phyloP scores from a whole-genome alignment of 2,329 filamentous ascomycete genomes.

The Cryphonectria parasitica region DNA sequence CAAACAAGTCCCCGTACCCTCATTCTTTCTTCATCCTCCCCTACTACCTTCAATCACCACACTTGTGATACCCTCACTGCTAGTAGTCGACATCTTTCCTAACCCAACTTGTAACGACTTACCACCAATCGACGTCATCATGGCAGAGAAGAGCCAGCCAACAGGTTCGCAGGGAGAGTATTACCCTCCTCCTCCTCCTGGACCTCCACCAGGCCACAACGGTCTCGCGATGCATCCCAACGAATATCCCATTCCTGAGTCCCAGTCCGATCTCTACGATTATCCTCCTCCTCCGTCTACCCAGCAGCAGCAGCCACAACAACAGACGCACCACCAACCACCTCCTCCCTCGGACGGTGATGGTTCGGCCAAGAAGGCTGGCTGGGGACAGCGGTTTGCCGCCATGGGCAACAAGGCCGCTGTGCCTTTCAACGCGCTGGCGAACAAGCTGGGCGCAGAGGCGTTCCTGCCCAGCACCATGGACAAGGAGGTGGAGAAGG shows the following conservation, averaged over 20 bases:
- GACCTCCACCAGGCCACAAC: constrained; percentile 34
- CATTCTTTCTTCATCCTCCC: not conserved
- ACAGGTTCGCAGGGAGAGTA: constrained; percentile 21
- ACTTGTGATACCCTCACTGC: not conserved
- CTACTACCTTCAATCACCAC: not conserved
- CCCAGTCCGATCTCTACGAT: constrained; percentile 29
- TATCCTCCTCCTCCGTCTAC: constrained; percentile 11
- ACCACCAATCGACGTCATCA: constrained; percentile 12
- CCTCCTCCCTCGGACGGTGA: constrained; percentile 27
- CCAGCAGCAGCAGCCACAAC: constrained; percentile 25
- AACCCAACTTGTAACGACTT: not conserved
- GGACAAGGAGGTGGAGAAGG: constrained; percentile 91
- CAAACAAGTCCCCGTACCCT: not conserved
- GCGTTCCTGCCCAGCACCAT: constrained; percentile 85
- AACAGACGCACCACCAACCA: constrained; percentile 21
- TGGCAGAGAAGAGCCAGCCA: constrained; percentile 23
- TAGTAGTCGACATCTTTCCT: not conserved
- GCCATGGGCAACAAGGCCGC: constrained; percentile 55
- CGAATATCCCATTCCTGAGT: constrained; percentile 35
- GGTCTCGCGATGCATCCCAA: constrained; percentile 33
- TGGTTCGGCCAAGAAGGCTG: constrained; percentile 22
- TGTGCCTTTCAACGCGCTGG: constrained; percentile 77
- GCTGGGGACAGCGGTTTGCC: constrained; percentile 37
- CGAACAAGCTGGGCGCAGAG: constrained; percentile 80
- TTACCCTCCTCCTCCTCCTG: constrained; percentile 37